Percentiles rank a stretch among this genome's conserved stretches.
These are phyloP conservation scores for Diplodia corticola DNA, from an alignment of 2,329 filamentous ascomycete genomes.

Conservation along the genomic window DNA sequence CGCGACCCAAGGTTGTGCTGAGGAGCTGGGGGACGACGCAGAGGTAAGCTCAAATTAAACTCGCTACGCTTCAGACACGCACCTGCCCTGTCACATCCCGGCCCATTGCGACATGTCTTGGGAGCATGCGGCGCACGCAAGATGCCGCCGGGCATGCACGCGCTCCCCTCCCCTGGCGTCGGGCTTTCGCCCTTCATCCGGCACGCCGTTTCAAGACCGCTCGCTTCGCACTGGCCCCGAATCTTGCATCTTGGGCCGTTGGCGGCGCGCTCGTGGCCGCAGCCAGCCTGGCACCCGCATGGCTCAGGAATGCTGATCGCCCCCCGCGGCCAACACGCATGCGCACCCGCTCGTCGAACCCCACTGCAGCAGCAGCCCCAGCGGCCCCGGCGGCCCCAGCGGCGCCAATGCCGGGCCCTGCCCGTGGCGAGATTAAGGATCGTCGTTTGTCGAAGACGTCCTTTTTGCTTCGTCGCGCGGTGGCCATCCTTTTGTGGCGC, in stretches of 20 bases:
- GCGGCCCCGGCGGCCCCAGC: too few species aligned
- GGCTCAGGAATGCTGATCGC: constrained; percentile 3
- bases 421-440: constrained; percentile 10
- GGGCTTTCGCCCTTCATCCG: constrained; percentile 16
- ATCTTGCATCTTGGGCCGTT: constrained; percentile 19
- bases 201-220: constrained; percentile 23
- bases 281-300: constrained; percentile 10
- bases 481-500: constrained; percentile 12
- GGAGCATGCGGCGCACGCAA: constrained; percentile 22
- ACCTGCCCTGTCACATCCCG: constrained; percentile 15
- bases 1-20: constrained; percentile 17
- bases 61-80: constrained; percentile 23
- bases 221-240: constrained; percentile 17
- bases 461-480: constrained; percentile 12
- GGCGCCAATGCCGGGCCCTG: constrained; percentile 14
- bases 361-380: not conserved
- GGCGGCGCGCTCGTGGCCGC: constrained; percentile 19
- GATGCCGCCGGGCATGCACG: constrained; percentile 19
- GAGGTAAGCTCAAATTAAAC: constrained; percentile 22
- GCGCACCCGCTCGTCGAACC: not conserved
- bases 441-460: constrained; percentile 5
- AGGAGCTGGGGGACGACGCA: constrained; percentile 18
- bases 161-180: constrained; percentile 18
- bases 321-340: not conserved
- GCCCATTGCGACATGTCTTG: constrained; percentile 22